Evolutionary conservation across 495 filamentous ascomycete species (phyloP).

Genomic region (Aspergillus coremiiformis): DNA sequence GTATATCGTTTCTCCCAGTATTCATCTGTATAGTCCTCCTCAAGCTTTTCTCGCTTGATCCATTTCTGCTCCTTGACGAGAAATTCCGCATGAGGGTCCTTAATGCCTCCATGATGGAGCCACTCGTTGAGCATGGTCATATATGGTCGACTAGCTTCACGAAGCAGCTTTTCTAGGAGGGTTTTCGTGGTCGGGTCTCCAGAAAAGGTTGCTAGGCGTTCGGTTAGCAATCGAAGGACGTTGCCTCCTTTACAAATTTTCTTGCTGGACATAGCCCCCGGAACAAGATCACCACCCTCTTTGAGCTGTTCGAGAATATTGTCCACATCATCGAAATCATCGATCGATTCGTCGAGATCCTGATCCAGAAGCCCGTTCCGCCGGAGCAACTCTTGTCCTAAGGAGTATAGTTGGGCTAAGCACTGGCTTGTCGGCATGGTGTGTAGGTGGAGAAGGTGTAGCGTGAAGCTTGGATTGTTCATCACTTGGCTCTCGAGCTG

Average conservation of each 20-base stretch:
- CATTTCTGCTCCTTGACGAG: conserved; percentile 93
- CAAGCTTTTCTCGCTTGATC: conserved; percentile 81
- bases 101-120: conserved; percentile 92
- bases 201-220: conserved; percentile 76
- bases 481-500: conserved; percentile 89
- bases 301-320: conserved; percentile 76
- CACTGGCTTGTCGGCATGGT: conserved; percentile 84
- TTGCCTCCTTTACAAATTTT: conserved; percentile 93
- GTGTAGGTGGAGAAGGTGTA: conserved; percentile 88
- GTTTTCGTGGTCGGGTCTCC: conserved; percentile 83
- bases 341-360: conserved; percentile 74
- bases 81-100: conserved; percentile 90
- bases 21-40: conserved; percentile 96
- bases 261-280: conserved; percentile 73
- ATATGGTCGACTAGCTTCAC: conserved; percentile 87
- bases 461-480: conserved; percentile 76
- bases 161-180: conserved; percentile 69
- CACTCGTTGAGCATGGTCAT: conserved; percentile 99
- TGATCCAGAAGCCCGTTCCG: conserved; percentile 83
- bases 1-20: conserved; percentile 99
- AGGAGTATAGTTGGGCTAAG: conserved; percentile 75
- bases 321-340: conserved; percentile 76
- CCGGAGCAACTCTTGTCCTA: conserved; percentile 80
- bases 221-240: conserved; percentile 76
- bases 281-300: conserved; percentile 68